Base-by-base conservation (phyloP, 495 filamentous ascomycete genomes). In the Penicillium fimorum region DNA sequence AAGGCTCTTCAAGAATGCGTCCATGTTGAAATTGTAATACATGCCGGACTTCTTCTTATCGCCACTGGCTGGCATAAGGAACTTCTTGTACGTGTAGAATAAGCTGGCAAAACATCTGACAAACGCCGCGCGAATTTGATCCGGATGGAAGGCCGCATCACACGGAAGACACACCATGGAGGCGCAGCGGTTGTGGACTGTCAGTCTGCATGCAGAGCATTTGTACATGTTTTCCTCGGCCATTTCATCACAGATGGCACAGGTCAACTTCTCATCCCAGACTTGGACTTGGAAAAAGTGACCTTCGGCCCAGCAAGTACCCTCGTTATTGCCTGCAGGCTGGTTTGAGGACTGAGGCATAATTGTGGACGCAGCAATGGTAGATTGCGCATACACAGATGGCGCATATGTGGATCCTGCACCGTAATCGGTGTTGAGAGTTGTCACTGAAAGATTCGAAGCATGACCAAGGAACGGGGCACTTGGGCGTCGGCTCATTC, bases 281-380 rank as follows among this genome's bases (percentile, higher is more conserved):
- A 78, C 67, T 47, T 82, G 80, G 75, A 84, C 88, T 60, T 88
- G 84, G 68, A 98, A 82, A 69, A 88, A 95, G 76, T 98, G 94
- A 0, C 94, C 94, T 72, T 98, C 94, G 4, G 91, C 84, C 94
- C 93, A 97, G 56, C 87, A 84, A 4, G 84, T 91, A 32, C 84
- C 92, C 37, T 96, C 91, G 3, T 88, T 90, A 63, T 96, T 95
- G 35, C 82, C 78, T 8, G 96, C 89, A 3, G 89, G 91, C 65
- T 96, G 91, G 59, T 90, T 77, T 46, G 90, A 77, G 73, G 95
- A 84, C 66, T 91, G 90, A 12, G 94, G 93, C 84, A 98, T 96
- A 64, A 98, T 87, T 0, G 94, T 98, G 13, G 91, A 96, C n/a
- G 94, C 94, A 30, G 94, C 94, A n/a, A 97, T 80, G 10, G 94